Base-by-base conservation (phyloP, 2,329 filamentous ascomycete species). In the Calonectria honghensis region DNA sequence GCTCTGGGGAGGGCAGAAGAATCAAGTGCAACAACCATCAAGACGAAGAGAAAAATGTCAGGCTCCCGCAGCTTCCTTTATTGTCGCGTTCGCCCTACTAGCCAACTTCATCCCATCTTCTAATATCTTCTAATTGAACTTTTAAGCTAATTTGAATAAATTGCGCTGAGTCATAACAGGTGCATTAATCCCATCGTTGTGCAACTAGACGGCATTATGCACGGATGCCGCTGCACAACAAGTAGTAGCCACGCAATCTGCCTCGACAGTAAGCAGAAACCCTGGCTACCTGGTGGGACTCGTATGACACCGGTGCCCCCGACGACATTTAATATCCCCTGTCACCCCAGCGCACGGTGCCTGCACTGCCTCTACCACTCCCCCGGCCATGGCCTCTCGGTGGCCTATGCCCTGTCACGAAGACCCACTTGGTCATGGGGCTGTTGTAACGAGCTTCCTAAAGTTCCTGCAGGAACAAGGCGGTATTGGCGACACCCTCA, bases 361-460 rank as follows among this genome's bases (percentile, higher is more conserved):
- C 57, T 29, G 57, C 57, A 63, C 57, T 41, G 57, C 57, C 57
- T 63, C 57, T 27, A 37, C 57, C 57, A 37, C 41, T 63, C 57
- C 31, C 52, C 52, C 29, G 29, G 32, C 10, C 35, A 41, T 31
- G 57, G 37, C 35, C 57, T 37, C 24, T 27, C 16, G 32, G 13
- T 41, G 57, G 57, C 27, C 54, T 24, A 59, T 37, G 31, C 54
- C 31, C 54, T 35, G 29, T 35, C 54, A 37, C 2, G 16, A 13
- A 10, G 32, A 24, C 14, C n/a, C 37, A 35, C 35, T 37, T 4
- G 41, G 5, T 63, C 41, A 63, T 63, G 57, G 57, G 57, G 57
- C 57, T 27, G 57, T 18, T 29, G 35, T n/a, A 63, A 29, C 35
- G 24, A 20, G 37, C 24, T 27, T 63, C 24, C 45, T 24, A 9